Conservation (phyloP, 257 asterid genomes). For the Linaria vulgaris region DNA sequence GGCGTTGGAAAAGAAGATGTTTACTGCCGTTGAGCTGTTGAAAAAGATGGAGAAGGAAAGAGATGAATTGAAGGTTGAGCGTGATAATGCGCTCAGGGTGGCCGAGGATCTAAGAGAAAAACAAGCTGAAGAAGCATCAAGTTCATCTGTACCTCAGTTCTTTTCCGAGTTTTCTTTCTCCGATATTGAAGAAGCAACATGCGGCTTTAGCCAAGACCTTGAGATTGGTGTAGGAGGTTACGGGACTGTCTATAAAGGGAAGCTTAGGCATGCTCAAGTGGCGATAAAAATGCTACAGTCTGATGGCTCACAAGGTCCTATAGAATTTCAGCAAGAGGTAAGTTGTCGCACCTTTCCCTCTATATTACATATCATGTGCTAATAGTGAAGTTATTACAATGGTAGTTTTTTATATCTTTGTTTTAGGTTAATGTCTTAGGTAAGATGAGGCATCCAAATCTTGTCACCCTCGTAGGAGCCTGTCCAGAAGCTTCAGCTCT, state of each 20-base stretch:
- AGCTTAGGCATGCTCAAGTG: constrained; percentile 71
- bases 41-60: constrained; percentile 71
- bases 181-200: constrained; percentile 80
- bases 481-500: constrained; percentile 80
- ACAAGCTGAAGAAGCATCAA: constrained; percentile 54
- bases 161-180: constrained; percentile 58
- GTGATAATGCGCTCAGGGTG: constrained; percentile 57
- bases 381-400: neutral
- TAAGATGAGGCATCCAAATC: constrained; percentile 86
- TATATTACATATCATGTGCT: no score
- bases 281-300: constrained; percentile 74
- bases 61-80: constrained; percentile 66
- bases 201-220: constrained; percentile 49
- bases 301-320: constrained; percentile 74
- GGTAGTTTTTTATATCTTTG: neutral
- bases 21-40: constrained; percentile 70
- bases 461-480: constrained; percentile 80
- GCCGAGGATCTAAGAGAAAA: constrained; percentile 60
- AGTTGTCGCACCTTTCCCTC: neutral
- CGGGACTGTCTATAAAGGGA: constrained; percentile 69
- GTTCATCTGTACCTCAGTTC: constrained; percentile 48
- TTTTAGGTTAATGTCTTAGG: constrained; percentile 73
- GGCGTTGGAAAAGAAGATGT: constrained; percentile 76
- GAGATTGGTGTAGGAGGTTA: constrained; percentile 91
- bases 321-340: constrained; percentile 88